Percentiles rank a stretch among this genome's conserved stretches.
phyloP scores from a whole-genome alignment of 768 basidiomycete species.

The Serendipita sp. region DNA sequence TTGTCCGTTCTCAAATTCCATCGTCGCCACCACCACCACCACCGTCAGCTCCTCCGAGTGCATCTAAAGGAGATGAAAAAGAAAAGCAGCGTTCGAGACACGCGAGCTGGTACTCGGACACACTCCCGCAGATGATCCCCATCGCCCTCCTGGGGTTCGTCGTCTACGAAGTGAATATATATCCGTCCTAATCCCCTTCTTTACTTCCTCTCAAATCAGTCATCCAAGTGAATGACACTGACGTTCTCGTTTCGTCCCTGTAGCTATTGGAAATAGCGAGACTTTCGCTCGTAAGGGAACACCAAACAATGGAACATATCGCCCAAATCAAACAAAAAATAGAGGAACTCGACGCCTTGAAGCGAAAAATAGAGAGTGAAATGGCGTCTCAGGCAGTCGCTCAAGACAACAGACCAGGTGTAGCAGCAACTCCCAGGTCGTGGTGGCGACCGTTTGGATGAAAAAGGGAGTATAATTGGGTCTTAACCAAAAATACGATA shows the following conservation, averaged over 20 bases:
- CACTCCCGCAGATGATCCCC: constrained; percentile 64
- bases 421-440: neutral
- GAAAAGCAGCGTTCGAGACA: constrained; percentile 27
- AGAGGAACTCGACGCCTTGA: neutral
- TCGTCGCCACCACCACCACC: too few species aligned
- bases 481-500: neutral
- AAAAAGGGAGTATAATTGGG: neutral
- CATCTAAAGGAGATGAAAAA: neutral
- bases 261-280: constrained; percentile 55
- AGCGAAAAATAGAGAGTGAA: neutral
- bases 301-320: constrained; percentile 46
- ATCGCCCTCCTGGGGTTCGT: constrained; percentile 63
- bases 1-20: too few species aligned
- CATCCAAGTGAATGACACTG: constrained; percentile 27
- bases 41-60: too few species aligned
- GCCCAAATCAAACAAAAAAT: constrained; percentile 24
- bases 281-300: constrained; percentile 49
- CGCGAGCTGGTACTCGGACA: constrained; percentile 48
- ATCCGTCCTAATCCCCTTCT: neutral
- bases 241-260: neutral
- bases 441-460: neutral
- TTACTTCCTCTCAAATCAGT: neutral
- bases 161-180: constrained; percentile 46
- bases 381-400: neutral
- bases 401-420: neutral